Evolutionary conservation across 495 filamentous ascomycete species (phyloP), one percentile per base, ranked within the genome.

Genomic region (Tuber umbilicatum): DNA sequence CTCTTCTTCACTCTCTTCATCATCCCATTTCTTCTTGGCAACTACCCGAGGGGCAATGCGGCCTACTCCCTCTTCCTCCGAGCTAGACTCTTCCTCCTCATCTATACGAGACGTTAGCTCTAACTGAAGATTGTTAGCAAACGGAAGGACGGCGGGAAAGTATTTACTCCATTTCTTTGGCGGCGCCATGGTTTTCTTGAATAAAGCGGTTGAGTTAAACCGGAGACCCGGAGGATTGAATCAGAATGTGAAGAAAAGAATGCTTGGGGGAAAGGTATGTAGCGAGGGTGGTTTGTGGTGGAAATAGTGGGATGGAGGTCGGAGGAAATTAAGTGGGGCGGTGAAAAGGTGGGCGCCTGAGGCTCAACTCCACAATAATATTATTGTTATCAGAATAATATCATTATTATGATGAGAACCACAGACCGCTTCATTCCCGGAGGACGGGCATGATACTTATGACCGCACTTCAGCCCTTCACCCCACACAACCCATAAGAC

Each of bases 1-100:
- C 84, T 97, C 94, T 69, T 95, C 94, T 2, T 91, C 89, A 43
- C 89, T 92, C 83, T 97, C 94, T 82, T 97, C 94, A 80, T 99
- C 95, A 78, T 96, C 94, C 81, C 95, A 97, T 83, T 93, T 93
- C 78, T 82, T 82, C 70, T 74, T 81, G 19, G 74, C 2, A 5
- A 74, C 70, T 45, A 74, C 71, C 67, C 47, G 80, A 31, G 42
- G 43, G 6, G 45, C 73, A 43, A 37, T 21, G 31, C 40, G 23
- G 5, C n/a, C 71, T 19, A 69, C 42, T 0, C n/a, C 69, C 31
- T 80, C 79, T 35, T 81, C 75, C 41, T 74, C 80, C 5, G 69
- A 68, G 47, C 35, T 27, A 7, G 42, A 35, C 6, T 55, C 70
- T 43, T 73, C 79, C 14, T 78, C 79, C 27, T 76, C 76, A 23